These are phyloP conservation scores for Boeremia lycopersici DNA, from an alignment of 2,329 filamentous ascomycete species.

Conservation along the genomic window DNA sequence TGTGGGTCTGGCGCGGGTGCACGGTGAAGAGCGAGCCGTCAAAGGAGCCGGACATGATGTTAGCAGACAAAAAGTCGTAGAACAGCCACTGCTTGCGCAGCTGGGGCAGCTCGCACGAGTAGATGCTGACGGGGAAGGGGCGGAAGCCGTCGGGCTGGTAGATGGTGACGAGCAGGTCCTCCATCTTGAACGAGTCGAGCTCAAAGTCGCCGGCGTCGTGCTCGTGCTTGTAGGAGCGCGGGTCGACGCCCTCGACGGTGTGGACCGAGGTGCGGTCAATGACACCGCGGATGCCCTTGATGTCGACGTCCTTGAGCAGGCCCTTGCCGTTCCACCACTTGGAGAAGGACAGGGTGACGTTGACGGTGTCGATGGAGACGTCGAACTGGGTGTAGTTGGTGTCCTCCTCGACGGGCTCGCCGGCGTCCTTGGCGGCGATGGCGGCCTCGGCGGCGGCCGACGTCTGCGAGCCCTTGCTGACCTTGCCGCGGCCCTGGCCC, in stretches of 20 bases:
- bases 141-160: conserved; percentile 90
- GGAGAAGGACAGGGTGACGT: conserved; percentile 94
- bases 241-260: conserved; percentile 76
- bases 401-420: conserved; percentile 67
- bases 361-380: conserved; percentile 90
- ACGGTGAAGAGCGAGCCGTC: conserved; percentile 97
- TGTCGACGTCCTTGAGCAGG: conserved; percentile 86
- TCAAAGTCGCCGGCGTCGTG: conserved; percentile 95
- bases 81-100: conserved; percentile 96
- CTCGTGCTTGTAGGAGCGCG: conserved; percentile 83
- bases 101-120: conserved; percentile 90
- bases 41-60: conserved; percentile 93
- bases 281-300: conserved; percentile 90
- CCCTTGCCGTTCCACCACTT: conserved; percentile 99
- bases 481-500: conserved; percentile 78
- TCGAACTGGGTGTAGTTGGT: conserved; percentile 99
- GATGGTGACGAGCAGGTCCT: conserved; percentile 88
- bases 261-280: conserved; percentile 85
- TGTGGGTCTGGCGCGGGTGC: conserved; percentile 88
- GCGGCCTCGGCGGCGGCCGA: conserved; percentile 85
- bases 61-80: conserved; percentile 95
- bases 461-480: conserved; percentile 88
- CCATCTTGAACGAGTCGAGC: conserved; percentile 94
- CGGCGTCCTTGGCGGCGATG: conserved; percentile 55
- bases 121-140: conserved; percentile 95